Evolutionary conservation across 2,329 filamentous ascomycete species (phyloP).

Genomic region (Dothideomycetes sp.): DNA sequence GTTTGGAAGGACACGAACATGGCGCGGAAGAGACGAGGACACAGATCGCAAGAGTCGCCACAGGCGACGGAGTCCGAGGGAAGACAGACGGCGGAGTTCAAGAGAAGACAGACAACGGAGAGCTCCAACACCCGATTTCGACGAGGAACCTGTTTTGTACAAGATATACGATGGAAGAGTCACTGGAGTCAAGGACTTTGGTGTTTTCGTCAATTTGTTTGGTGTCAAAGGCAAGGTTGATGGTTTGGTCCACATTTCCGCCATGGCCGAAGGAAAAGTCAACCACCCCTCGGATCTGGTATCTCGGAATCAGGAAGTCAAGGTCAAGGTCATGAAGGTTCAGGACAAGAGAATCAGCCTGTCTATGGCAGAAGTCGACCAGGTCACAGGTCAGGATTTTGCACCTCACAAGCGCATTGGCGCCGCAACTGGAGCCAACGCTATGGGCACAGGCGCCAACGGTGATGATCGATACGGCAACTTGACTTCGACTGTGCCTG

Average conservation of each 20-base stretch:
- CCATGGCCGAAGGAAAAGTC: slow-evolving; percentile 75
- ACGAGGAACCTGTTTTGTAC: slow-evolving; percentile 69
- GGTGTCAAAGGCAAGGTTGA: slow-evolving; percentile 83
- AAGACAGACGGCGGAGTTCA: slow-evolving; percentile 43
- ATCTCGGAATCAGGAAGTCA: slow-evolving; percentile 69
- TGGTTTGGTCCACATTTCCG: slow-evolving; percentile 87
- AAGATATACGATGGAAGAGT: slow-evolving; percentile 89
- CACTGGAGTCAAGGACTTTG: slow-evolving; percentile 90
- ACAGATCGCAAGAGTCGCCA: slow-evolving; percentile 37
- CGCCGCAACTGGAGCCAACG: slow-evolving; percentile 82
- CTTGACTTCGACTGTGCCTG: slow-evolving; percentile 45
- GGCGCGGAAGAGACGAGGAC: slow-evolving; percentile 33
- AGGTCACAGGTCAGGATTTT: slow-evolving; percentile 74
- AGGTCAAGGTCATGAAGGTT: slow-evolving; percentile 85
- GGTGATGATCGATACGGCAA: slow-evolving; percentile 48
- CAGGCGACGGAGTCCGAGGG: slow-evolving; percentile 33
- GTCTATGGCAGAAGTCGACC: slow-evolving; percentile 96
- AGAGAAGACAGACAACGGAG: slow-evolving; percentile 53
- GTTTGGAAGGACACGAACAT: slow-evolving; percentile 41
- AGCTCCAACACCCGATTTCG: slow-evolving; percentile 63
- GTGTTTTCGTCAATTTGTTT: slow-evolving; percentile 85
- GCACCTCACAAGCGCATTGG: slow-evolving; percentile 68
- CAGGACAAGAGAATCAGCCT: slow-evolving; percentile 74
- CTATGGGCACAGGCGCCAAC: slow-evolving; percentile 68
- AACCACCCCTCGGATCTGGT: slow-evolving; percentile 88